Evolutionary conservation across 2,329 filamentous ascomycete genomes (phyloP).

Genomic region (Arthrobotrys conoides): DNA sequence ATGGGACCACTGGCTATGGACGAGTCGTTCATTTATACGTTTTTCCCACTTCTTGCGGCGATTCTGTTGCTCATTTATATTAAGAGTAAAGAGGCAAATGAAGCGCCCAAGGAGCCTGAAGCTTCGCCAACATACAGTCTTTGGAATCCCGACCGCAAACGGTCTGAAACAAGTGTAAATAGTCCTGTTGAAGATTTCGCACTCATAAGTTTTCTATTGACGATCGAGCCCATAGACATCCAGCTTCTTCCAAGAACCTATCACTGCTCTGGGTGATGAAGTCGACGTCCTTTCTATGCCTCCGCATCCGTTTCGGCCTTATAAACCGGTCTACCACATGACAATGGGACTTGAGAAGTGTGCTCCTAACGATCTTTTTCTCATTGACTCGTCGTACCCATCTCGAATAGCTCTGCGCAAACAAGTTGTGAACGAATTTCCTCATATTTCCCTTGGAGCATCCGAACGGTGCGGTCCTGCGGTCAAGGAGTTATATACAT

Average conservation of each 20-base stretch:
- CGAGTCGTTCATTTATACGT: conserved; percentile 50
- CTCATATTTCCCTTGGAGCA: conserved; percentile 68
- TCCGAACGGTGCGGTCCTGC: conserved; percentile 67
- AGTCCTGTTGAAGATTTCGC: background rate
- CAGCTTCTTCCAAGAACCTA: conserved; percentile 32
- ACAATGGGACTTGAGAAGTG: conserved; percentile 69
- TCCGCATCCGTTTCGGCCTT: conserved; percentile 69
- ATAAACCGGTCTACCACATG: conserved; percentile 72
- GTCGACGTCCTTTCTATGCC: conserved; percentile 68
- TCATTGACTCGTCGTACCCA: conserved; percentile 71
- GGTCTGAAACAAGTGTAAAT: background rate
- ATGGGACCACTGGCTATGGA: conserved; percentile 35
- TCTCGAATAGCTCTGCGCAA: conserved; percentile 66
- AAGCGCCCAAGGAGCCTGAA: background rate
- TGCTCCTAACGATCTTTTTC: conserved; percentile 71
- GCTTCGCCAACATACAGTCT: conserved; percentile 13
- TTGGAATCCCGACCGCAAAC: conserved; percentile 18
- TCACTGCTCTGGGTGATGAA: conserved; percentile 65
- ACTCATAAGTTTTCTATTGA: background rate
- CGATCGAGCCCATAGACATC: background rate
- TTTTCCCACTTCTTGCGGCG: conserved; percentile 42
- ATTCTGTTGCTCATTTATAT: conserved; percentile 34
- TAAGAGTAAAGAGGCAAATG: conserved; percentile 27
- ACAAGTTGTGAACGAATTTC: conserved; percentile 65
- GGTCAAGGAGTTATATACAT: conserved; percentile 70